Base-by-base conservation (phyloP, 768 basidiomycete species). In the Mrakia blollopis region DNA sequence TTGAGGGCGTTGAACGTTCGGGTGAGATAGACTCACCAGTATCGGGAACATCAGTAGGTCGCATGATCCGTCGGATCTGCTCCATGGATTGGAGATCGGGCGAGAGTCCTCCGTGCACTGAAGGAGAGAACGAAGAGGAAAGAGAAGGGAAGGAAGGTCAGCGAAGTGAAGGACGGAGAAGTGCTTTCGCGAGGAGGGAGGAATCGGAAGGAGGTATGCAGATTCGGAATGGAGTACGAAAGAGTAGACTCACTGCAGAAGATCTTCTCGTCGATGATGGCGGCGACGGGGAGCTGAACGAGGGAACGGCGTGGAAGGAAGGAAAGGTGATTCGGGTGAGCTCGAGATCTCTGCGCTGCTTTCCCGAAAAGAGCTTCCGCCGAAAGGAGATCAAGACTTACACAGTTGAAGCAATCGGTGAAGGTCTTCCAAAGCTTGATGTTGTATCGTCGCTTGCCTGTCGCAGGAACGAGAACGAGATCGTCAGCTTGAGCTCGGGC, bases 21-120 rank as follows among this genome's bases (percentile, higher is more conserved):
- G 6, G n/a, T 41, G 30, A 52, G 16, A 44, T 18, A n/a, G n/a
- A 72, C 75, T 16, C 23, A 52, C 57, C 80, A 95, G 79, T 73
- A 54, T 79, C 78, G 23, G 79, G 79, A 21, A 80, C 73, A 44
- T 80, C 79, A 11, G 79, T 80, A 13, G 79, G 79, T 60, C 79
- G 74, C 78, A 80, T 78, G n/a, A 80, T 70, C 23, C 78, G 75
- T 32, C 79, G 72, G 54, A 80, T 78, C 63, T 77, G 78, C 23
- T 80, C 79, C 77, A 80, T 77, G n/a, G 61, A 67, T 73, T 77
- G 72, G 25, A 80, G 50, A 61, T 80, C 79, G n/a, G 79, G 79
- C 41, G 65, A 70, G 11, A 74, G 76, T 37, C 72, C 72, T 23
- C 69, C 70, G 52, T 72, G 71, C 75, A 79, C 50, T 39, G 25